phyloP scores from a whole-genome alignment of 2,329 filamentous ascomycete species.

The Dactylellina parvicollis region DNA sequence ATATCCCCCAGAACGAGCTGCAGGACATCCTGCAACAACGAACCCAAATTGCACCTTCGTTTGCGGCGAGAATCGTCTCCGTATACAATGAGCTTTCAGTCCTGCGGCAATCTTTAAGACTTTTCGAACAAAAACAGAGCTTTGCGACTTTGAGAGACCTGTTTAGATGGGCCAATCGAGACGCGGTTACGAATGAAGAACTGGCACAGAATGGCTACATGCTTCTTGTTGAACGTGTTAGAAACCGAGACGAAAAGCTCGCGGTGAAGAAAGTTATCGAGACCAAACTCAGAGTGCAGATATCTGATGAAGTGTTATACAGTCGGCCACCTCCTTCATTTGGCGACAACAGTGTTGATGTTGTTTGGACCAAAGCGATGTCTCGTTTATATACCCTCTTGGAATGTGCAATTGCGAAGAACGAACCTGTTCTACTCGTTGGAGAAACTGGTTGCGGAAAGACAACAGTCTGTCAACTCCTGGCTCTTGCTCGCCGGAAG shows the following conservation, averaged over 20 bases:
- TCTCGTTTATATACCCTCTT: slow-evolving; percentile 88
- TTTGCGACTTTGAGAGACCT: slow-evolving; percentile 96
- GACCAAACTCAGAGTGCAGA: slow-evolving; percentile 83
- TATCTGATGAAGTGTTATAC: slow-evolving; percentile 80
- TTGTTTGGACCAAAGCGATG: slow-evolving; percentile 98
- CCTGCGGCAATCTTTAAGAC: slow-evolving; percentile 84
- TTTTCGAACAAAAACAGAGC: slow-evolving; percentile 97
- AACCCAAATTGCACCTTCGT: slow-evolving; percentile 87
- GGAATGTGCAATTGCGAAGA: slow-evolving; percentile 83
- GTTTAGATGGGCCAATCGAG: slow-evolving; percentile 90
- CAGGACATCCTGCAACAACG: slow-evolving; percentile 89
- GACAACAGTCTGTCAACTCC: slow-evolving; percentile 91
- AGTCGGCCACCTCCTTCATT: slow-evolving; percentile 57
- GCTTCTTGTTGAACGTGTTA: slow-evolving; percentile 91
- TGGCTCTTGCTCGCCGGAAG: slow-evolving; percentile 81
- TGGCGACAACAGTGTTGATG: slow-evolving; percentile 59
- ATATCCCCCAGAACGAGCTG: slow-evolving; percentile 94
- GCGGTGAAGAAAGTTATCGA: slow-evolving; percentile 91
- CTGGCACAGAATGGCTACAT: slow-evolving; percentile 94
- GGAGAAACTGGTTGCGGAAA: slow-evolving; percentile 98
- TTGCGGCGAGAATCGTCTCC: slow-evolving; percentile 87
- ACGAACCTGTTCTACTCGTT: slow-evolving; percentile 92
- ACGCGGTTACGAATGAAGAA: slow-evolving; percentile 84
- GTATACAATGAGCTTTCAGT: slow-evolving; percentile 94
- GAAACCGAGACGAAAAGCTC: slow-evolving; percentile 84